phyloP scores from a whole-genome alignment of 805 yeast genomes.

The Cyberlindnera maclurae region DNA sequence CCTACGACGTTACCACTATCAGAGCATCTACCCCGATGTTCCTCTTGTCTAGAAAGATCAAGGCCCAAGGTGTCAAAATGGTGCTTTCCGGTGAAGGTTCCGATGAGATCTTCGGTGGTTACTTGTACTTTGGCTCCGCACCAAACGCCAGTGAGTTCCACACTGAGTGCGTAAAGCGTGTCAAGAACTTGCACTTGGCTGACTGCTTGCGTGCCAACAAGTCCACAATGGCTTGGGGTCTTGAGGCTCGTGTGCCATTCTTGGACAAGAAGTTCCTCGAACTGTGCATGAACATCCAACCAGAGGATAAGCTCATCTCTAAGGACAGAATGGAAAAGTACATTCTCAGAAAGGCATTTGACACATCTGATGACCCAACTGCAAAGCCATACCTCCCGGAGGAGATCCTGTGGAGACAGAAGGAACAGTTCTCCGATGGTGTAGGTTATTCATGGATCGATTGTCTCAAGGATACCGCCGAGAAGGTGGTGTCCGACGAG shows the following conservation, averaged over 20 bases:
- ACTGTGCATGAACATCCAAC: constrained; percentile 89
- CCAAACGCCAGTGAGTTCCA: constrained; percentile 93
- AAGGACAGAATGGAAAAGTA: constrained; percentile 88
- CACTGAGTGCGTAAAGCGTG: constrained; percentile 90
- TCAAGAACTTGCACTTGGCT: constrained; percentile 92
- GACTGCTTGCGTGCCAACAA: constrained; percentile 99
- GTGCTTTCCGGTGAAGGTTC: constrained; percentile 98
- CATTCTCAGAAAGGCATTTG: constrained; percentile 95
- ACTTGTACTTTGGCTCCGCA: constrained; percentile 94
- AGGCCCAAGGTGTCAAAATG: constrained; percentile 99
- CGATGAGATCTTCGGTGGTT: constrained; percentile 98
- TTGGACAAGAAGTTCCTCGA: constrained; percentile 90
- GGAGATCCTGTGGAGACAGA: constrained; percentile 98
- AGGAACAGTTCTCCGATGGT: constrained; percentile 99
- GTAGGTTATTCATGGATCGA: constrained; percentile 99
- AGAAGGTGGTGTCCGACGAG: constrained; percentile 79
- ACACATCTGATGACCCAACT: constrained; percentile 75
- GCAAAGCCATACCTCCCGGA: constrained; percentile 86
- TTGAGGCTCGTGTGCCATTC: constrained; percentile 99
- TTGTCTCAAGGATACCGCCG: constrained; percentile 93
- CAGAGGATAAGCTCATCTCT: constrained; percentile 82
- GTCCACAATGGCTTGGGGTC: constrained; percentile 99
- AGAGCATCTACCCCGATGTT: constrained; percentile 99
- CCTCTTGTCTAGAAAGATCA: constrained; percentile 89
- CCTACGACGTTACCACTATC: constrained; percentile 97